A percentile compares a stretch with the other conserved stretches of the same genome.
These are phyloP conservation scores for Exophiala oligosperma DNA, from an alignment of 2,329 filamentous ascomycete genomes.

Conservation along the genomic window DNA sequence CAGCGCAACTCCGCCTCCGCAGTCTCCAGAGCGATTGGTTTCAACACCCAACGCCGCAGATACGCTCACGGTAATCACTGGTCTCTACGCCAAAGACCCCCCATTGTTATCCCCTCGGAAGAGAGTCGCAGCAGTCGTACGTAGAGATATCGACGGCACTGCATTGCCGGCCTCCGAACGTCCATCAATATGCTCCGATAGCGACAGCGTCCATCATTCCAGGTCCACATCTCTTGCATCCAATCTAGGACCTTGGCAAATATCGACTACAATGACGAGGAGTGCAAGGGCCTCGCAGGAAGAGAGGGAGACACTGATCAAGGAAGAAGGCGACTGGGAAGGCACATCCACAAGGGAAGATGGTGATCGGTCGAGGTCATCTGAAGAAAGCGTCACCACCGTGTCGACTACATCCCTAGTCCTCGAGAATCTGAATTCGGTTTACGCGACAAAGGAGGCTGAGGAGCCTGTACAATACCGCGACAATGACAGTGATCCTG, in stretches of 20 bases:
- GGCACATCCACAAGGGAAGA: no score
- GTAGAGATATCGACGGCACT: constrained; percentile 9
- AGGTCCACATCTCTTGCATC: constrained; percentile 22
- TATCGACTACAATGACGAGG: constrained; percentile 17
- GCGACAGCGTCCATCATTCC: constrained; percentile 8
- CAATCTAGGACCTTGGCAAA: constrained; percentile 17
- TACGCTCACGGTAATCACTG: constrained; percentile 14
- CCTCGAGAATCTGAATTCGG: constrained; percentile 32
- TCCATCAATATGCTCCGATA: constrained; percentile 17
- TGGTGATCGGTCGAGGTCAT: constrained; percentile 3
- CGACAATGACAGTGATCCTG: constrained; percentile 32
- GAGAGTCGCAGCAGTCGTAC: constrained; percentile 9
- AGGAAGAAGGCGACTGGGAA: background rate
- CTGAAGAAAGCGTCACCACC: constrained; percentile 28
- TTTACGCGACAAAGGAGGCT: constrained; percentile 9
- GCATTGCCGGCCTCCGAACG: constrained; percentile 6
- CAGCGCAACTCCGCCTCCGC: background rate
- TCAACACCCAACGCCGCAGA: background rate
- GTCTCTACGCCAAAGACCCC: constrained; percentile 12
- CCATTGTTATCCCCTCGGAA: constrained; percentile 15
- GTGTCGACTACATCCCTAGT: constrained; percentile 33
- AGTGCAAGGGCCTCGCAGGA: background rate
- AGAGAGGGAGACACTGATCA: constrained; percentile 20
- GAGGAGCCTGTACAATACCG: constrained; percentile 23
- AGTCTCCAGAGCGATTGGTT: background rate